phyloP scores from a whole-genome alignment of 371 early-diverging fungal genomes.

The Mucor irregularis region DNA sequence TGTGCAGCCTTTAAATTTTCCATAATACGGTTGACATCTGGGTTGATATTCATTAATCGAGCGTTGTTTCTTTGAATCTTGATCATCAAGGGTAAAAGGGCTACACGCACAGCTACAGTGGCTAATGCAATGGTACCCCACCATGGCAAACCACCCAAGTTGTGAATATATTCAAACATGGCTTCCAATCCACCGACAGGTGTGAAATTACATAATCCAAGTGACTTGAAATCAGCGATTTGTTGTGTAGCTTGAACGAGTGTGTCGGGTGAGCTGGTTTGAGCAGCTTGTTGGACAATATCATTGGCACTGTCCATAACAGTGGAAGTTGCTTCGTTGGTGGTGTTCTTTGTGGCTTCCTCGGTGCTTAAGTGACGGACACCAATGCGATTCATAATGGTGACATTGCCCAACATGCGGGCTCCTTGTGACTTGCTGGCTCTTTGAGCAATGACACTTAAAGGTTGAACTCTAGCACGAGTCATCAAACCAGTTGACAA shows the following conservation, averaged over 20 bases:
- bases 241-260: slow-evolving; percentile 56
- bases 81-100: slow-evolving; percentile 76
- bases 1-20: slow-evolving; percentile 64
- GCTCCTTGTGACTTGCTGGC: slow-evolving; percentile 12
- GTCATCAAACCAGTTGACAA: slow-evolving; percentile 23
- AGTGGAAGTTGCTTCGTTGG: background rate
- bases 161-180: slow-evolving; percentile 77
- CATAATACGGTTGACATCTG: slow-evolving; percentile 70
- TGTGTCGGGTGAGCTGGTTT: slow-evolving; percentile 47
- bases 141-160: slow-evolving; percentile 90
- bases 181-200: slow-evolving; percentile 81
- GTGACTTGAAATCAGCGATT: slow-evolving; percentile 78
- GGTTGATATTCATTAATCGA: slow-evolving; percentile 74
- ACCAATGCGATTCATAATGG: slow-evolving; percentile 12
- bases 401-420: slow-evolving; percentile 15
- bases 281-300: slow-evolving; percentile 22
- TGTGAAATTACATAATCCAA: slow-evolving; percentile 75
- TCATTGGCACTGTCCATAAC: slow-evolving; percentile 18
- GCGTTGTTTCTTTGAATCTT: slow-evolving; percentile 77
- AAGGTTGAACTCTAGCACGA: slow-evolving; percentile 6
- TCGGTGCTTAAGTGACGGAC: slow-evolving; percentile 24
- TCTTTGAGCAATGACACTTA: slow-evolving; percentile 17
- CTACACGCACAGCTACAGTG: slow-evolving; percentile 72
- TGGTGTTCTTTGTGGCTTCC: background rate
- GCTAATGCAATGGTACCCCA: slow-evolving; percentile 83